These are phyloP conservation scores for Dunaliella sp. DNA, from an alignment of 139 green algal species.

Conservation along the genomic window DNA sequence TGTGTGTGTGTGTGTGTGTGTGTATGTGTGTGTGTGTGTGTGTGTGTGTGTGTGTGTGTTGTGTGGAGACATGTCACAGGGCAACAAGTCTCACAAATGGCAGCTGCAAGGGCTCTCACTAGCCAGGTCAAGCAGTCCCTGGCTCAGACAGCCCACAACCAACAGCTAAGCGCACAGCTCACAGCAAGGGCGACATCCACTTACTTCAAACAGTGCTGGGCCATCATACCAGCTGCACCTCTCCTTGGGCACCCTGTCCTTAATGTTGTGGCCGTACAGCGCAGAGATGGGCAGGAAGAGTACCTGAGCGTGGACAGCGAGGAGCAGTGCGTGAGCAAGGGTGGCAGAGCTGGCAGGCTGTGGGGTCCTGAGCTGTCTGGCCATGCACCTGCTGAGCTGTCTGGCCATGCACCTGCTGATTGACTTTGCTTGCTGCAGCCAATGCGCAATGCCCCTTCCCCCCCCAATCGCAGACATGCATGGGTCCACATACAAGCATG, in stretches of 20 bases:
- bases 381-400: no score
- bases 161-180: background rate
- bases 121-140: no score
- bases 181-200: background rate
- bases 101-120: no score
- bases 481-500: no score
- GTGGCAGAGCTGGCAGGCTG: no score
- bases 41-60: slow-evolving; percentile 5
- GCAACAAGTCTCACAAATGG: background rate
- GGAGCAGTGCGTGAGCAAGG: no score
- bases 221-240: slow-evolving; percentile 84
- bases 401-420: no score
- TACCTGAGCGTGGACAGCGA: no score
- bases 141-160: background rate
- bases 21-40: background rate
- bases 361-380: no score
- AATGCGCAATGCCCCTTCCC: no score
- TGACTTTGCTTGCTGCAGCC: no score
- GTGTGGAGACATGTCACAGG: background rate
- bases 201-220: slow-evolving; percentile 84
- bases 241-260: slow-evolving; percentile 53
- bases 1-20: background rate
- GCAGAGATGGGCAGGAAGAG: slow-evolving; percentile 91
- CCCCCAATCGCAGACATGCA: no score
- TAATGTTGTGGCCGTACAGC: slow-evolving; percentile 90